A percentile compares a stretch with the other conserved stretches of the same genome.
phyloP scores from a whole-genome alignment of 192 early-diverging fungal genomes.

The Podila epicladia region DNA sequence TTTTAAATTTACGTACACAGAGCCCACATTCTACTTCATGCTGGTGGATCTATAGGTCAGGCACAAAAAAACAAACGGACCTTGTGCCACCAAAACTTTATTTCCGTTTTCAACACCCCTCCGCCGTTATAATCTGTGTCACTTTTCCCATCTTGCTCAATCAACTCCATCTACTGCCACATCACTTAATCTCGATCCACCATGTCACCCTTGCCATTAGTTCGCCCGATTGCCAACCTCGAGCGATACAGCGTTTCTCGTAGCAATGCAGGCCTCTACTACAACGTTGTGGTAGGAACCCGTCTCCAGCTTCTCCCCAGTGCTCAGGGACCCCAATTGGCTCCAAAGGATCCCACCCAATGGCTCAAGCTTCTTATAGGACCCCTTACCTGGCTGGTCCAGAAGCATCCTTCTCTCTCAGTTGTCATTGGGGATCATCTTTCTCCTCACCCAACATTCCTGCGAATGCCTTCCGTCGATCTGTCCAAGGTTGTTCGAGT shows the following conservation, averaged over 20 bases:
- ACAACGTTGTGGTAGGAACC: constrained; percentile 28
- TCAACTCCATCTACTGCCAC: no score
- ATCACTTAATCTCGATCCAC: no score
- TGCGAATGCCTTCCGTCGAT: constrained; percentile 27
- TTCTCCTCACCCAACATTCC: constrained; percentile 12
- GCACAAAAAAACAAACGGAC: no score
- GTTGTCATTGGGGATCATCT: constrained; percentile 36
- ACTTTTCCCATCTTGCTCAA: no score
- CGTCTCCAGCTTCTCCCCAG: constrained; percentile 1
- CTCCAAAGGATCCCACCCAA: background rate
- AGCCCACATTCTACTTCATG: no score
- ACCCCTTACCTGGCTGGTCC: constrained; percentile 32
- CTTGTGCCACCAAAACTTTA: no score
- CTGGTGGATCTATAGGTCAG: no score
- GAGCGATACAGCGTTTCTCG: constrained; percentile 38
- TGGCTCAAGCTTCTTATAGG: constrained; percentile 25
- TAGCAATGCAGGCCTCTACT: constrained; percentile 16
- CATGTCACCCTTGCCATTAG: constrained; percentile 9
- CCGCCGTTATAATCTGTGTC: no score
- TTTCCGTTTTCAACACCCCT: no score
- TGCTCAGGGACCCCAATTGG: background rate
- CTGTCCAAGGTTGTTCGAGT: constrained; percentile 15
- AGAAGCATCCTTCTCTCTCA: constrained; percentile 26
- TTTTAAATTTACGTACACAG: no score
- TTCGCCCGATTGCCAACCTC: constrained; percentile 24